Evolutionary conservation across 2,329 filamentous ascomycete species (phyloP), one percentile per base, ranked within the genome.

Genomic region (Penicillium sp.): DNA sequence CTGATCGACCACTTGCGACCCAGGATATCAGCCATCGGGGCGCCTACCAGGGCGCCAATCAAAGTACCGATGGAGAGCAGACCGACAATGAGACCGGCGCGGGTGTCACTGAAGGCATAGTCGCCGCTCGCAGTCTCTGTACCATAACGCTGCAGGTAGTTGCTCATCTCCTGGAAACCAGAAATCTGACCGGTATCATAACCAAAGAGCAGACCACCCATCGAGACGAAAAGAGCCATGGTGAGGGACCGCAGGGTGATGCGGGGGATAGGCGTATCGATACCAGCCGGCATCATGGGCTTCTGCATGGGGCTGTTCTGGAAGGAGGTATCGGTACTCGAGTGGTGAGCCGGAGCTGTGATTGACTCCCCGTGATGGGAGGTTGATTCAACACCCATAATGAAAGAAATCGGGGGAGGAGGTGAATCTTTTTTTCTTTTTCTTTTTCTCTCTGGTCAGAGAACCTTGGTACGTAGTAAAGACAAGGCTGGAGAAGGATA

Each of bases 161-260:
- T 64, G 7, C 59, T 45, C 74, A 76, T 76, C 31, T 69, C 66
- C 45, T 75, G 64, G 57, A 77, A 73, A 9, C 75, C 75, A 1
- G 70, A 73, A 45, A 77, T 77, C 62, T 77, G 75, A 60, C 75
- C 73, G 7, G 75, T 76, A 49, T 76, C 72, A 44, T 73, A 75
- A 16, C 74, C 73, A 48, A 74, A 75, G n/a, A 76, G 68, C 16
- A 77, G 68, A 44, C 75, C 75, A 48, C 75, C 75, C 70, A 77
- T 76, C 1, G 75, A 77, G 39, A 76, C 72, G 47, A 76, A 70
- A 15, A 75, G 59, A n/a, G 70, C 72, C 73, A 77, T 74, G 45
- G 68, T 49, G 31, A 73, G 61, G 10, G 74, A 69, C 16, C 69
- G 66, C 51, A 68, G 51, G 13, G 74, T 77, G 26, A 77, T 49